These are phyloP conservation scores for Neofusicoccum umdonicola DNA, from an alignment of 2,329 filamentous ascomycete genomes.

Conservation along the genomic window DNA sequence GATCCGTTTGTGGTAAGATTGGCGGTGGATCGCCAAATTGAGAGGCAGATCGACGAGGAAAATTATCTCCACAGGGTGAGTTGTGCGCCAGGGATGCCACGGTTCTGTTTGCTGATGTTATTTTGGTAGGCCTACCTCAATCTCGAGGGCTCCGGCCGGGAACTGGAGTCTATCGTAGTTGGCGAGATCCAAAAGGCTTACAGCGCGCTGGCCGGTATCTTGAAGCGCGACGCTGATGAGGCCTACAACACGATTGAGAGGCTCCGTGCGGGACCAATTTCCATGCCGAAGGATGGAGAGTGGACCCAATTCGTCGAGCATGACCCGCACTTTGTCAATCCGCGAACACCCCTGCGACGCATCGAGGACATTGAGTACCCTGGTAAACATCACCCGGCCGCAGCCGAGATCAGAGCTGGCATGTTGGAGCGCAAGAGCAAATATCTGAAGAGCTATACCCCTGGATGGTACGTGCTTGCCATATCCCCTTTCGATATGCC, in stretches of 20 bases:
- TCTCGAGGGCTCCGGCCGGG: constrained; percentile 87
- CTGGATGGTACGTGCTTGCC: constrained; percentile 71
- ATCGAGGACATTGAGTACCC: constrained; percentile 86
- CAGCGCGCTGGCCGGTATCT: constrained; percentile 85
- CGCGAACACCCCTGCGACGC: constrained; percentile 72
- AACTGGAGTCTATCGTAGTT: constrained; percentile 93
- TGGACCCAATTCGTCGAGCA: constrained; percentile 80
- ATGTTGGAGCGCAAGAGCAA: constrained; percentile 98
- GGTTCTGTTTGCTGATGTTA: constrained; percentile 15
- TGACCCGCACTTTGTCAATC: constrained; percentile 85
- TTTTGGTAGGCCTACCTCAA: constrained; percentile 78
- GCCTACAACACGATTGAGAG: constrained; percentile 75
- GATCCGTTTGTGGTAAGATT: constrained; percentile 88
- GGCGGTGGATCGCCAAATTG: constrained; percentile 83
- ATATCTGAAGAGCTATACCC: constrained; percentile 95
- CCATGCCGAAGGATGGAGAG: constrained; percentile 92
- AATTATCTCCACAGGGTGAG: constrained; percentile 90
- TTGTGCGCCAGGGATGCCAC: constrained; percentile 15
- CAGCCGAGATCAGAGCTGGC: constrained; percentile 80
- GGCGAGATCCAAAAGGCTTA: constrained; percentile 98
- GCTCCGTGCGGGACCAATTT: constrained; percentile 77
- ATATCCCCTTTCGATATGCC: constrained; percentile 13
- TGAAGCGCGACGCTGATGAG: constrained; percentile 87
- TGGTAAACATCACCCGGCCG: constrained; percentile 80
- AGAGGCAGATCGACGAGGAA: constrained; percentile 92